A percentile compares a stretch with the other conserved stretches of the same genome.
phyloP scores from a whole-genome alignment of 2,329 filamentous ascomycete genomes.

The Microascus cirrosus region DNA sequence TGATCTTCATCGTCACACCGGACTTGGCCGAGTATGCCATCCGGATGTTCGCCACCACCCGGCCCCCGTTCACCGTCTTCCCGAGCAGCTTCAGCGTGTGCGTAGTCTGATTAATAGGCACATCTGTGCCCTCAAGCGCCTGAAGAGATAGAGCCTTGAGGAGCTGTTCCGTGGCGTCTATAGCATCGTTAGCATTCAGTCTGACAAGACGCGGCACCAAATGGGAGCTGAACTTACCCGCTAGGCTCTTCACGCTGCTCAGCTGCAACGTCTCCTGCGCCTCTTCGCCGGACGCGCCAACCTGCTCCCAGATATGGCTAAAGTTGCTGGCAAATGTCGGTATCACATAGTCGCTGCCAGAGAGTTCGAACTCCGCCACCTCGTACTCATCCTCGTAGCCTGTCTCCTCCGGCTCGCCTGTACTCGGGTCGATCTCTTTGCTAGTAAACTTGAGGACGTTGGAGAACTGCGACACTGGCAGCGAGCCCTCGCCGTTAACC shows the following conservation, averaged over 20 bases:
- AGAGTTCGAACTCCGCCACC: conserved; percentile 83
- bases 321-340: conserved; percentile 93
- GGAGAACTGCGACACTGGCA: conserved; percentile 72
- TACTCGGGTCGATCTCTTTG: conserved; percentile 94
- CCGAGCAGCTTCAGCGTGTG: conserved; percentile 94
- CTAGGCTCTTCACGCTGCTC: conserved; percentile 80
- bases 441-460: conserved; percentile 94
- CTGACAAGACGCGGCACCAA: neutral
- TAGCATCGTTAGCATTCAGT: neutral
- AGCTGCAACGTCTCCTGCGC: conserved; percentile 85
- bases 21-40: conserved; percentile 92
- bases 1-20: conserved; percentile 93
- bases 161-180: conserved; percentile 88
- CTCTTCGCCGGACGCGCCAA: conserved; percentile 79
- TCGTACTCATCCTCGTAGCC: conserved; percentile 98
- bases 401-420: conserved; percentile 79
- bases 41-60: conserved; percentile 74
- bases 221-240: conserved; percentile 51
- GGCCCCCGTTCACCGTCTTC: conserved; percentile 85
- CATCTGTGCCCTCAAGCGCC: conserved; percentile 86
- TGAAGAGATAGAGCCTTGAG: conserved; percentile 80
- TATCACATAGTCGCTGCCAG: conserved; percentile 86
- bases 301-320: conserved; percentile 89
- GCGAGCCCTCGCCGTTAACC: conserved; percentile 60
- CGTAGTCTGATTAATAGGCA: conserved; percentile 77